A percentile compares a stretch with the other conserved stretches of the same genome.
These are phyloP conservation scores for Carex pumila DNA, from an alignment of 176 grass and related monocot genomes.

Conservation along the genomic window DNA sequence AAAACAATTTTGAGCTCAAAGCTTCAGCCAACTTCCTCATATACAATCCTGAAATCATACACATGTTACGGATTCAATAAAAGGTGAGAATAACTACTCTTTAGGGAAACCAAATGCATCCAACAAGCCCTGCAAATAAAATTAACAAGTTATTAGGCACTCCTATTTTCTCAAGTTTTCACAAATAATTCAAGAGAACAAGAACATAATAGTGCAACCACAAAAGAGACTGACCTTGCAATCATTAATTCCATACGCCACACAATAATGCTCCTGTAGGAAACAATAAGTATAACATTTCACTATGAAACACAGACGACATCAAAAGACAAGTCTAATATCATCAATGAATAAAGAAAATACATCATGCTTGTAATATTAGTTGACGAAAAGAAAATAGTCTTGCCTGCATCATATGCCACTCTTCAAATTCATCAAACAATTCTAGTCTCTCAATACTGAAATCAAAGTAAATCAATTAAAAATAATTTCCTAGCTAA, in stretches of 20 bases:
- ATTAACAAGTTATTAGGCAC: not conserved
- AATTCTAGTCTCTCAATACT: slow-evolving; percentile 86
- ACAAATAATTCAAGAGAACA: not conserved
- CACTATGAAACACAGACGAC: not conserved
- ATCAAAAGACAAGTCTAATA: not conserved
- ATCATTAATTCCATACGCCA: slow-evolving; percentile 78
- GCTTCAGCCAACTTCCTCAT: not conserved
- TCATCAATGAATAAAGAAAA: not conserved
- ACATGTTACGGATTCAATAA: not conserved
- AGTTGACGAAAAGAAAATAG: not conserved
- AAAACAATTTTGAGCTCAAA: not conserved
- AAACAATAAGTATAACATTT: slow-evolving; percentile 8
- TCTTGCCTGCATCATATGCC: slow-evolving; percentile 98
- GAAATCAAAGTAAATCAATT: slow-evolving; percentile 27
- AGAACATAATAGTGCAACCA: not conserved
- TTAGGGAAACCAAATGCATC: slow-evolving; percentile 44
- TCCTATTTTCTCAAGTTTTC: not conserved
- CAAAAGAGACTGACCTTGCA: slow-evolving; percentile 40
- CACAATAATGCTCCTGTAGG: slow-evolving; percentile 90
- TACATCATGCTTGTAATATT: not conserved
- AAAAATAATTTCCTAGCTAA: not conserved
- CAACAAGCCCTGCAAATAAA: slow-evolving; percentile 52
- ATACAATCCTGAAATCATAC: too few relatives aligned
- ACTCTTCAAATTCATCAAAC: slow-evolving; percentile 99
- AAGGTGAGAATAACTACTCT: slow-evolving; percentile 17